phyloP scores from a whole-genome alignment of 108 stramenopile species.

The Nitzschia sp. region DNA sequence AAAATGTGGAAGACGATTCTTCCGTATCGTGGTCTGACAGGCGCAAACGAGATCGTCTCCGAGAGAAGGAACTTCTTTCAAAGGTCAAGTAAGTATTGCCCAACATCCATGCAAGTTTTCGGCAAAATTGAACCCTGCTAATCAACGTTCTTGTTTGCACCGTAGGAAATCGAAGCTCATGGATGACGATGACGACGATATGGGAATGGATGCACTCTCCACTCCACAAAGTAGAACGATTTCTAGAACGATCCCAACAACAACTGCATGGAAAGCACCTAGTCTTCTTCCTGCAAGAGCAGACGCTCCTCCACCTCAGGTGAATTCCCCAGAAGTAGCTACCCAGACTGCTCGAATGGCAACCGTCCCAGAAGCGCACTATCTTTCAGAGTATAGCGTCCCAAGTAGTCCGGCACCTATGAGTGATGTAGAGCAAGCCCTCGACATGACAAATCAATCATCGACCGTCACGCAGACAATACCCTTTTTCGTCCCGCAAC shows the following conservation, averaged over 20 bases:
- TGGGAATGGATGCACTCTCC: constrained; percentile 4
- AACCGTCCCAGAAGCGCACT: constrained; percentile 44
- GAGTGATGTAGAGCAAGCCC: constrained; percentile 79
- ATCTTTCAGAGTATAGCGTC: constrained; percentile 57
- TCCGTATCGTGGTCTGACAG: constrained; percentile 66
- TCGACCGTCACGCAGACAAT: constrained; percentile 56
- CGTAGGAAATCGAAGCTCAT: constrained; percentile 56
- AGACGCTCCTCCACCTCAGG: constrained; percentile 57
- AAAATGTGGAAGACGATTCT: constrained; percentile 2
- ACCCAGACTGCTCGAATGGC: constrained; percentile 63
- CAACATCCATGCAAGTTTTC: not conserved
- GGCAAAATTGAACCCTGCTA: too few species aligned
- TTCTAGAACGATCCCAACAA: constrained; percentile 54
- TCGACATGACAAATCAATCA: constrained; percentile 71
- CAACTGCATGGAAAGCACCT: constrained; percentile 49
- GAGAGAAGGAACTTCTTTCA: constrained; percentile 77
- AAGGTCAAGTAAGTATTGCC: constrained; percentile 73
- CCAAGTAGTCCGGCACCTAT: constrained; percentile 67
- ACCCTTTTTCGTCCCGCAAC: constrained; percentile 77
- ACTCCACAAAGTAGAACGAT: constrained; percentile 21
- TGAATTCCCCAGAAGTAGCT: constrained; percentile 63
- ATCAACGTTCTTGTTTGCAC: too few species aligned
- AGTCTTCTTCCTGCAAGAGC: constrained; percentile 48
- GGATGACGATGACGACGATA: constrained; percentile 60
- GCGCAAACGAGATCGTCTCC: constrained; percentile 59